Base-by-base conservation (phyloP, 192 early-diverging fungal species). In the Cetraspora pellucida region DNA sequence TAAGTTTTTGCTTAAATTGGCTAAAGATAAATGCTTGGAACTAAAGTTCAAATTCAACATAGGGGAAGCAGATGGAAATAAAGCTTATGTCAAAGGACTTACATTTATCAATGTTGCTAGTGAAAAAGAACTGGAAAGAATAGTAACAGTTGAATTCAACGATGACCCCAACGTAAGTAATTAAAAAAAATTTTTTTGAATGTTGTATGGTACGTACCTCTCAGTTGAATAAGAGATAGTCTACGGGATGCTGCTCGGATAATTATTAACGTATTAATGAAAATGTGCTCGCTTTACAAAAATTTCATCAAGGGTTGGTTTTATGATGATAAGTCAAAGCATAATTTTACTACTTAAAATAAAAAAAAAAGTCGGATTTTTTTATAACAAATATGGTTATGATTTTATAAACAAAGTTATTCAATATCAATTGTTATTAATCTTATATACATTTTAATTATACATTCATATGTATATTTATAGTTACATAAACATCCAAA, bases 101-200 rank as follows among this genome's bases (percentile, higher is more conserved):
- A 75, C 74, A 37, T 75, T 75, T 52, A 75, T 75, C 9, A 75
- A 75, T 66, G 74, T 60, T 64, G 45, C 74, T 16, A 75, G 52
- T 13, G 74, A 75, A 75, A 75, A 54, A 50, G 74, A 75, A 30
- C 65, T 75, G 19, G 46, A 47, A 50, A 75, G 74, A 23, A 75
- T 75, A 65, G 28, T 75, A 31, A 75, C 74, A 10, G 74, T 75
- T 19, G 74, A 75, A 49, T 75, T 75, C 49, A 75, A 75, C 14
- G 74, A 64, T 60, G 74, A 75, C 65, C 74, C 74, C 21, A 75
- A 75, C 65, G 74, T 75, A 75, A 65, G 55, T 65, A 17, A 43
- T 3, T 21, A 47, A 3, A 19, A 13, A 27, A 25, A 37, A 30
- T n/a, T 1, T 4, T n/a, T 19, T 65, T 27, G 17, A 27, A 19